Evolutionary conservation across 495 filamentous ascomycete genomes (phyloP), one percentile per base, ranked within the genome.

Genomic region (Hyaloscypha hepaticicola): DNA sequence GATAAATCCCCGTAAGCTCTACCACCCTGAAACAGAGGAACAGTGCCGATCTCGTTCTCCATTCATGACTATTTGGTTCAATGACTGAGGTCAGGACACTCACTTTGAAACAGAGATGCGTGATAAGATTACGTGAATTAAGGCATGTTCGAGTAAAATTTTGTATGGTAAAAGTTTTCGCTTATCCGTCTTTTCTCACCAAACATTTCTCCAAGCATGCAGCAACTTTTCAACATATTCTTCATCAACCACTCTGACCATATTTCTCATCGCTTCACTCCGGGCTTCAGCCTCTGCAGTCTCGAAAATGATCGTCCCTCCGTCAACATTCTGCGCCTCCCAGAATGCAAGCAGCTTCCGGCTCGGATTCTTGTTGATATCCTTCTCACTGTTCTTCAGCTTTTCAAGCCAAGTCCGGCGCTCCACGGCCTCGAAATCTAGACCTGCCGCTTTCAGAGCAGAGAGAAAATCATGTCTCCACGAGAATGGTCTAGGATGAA

Each of bases 301-400:
- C 48, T 53, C 60, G 25, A 61, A 61, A 3, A 12, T 38, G 28
- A 61, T 53, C 16, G 24, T 16, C 26, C 38, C 80, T 80, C 7
- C 63, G 5, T 14, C 29, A 78, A 38, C 73, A 52, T 79, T 78
- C 53, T 79, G 79, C 8, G 62, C 66, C 1, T 73, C 61, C 64
- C 78, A 89, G 74, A 84, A 87, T 11, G 78, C 80, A n/a, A 83
- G 71, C 55, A 89, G 72, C 66, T 88, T 88, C 41, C 86, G 79
- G 4, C 84, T 79, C 1, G 87, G 85, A 61, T 88, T 88, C 51
- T 76, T 77, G 50, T 77, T 75, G 0, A 83, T 80, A 59, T 82
- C 77, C 5, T 67, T 70, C 12, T 85, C 56, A 16, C 38, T 45
- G 38, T 4, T 19, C 5, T 69, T 72, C 19, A 88, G 70, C 56